Evolutionary conservation across 2,329 filamentous ascomycete species (phyloP).

Genomic region (Zymoseptoria passerinii): DNA sequence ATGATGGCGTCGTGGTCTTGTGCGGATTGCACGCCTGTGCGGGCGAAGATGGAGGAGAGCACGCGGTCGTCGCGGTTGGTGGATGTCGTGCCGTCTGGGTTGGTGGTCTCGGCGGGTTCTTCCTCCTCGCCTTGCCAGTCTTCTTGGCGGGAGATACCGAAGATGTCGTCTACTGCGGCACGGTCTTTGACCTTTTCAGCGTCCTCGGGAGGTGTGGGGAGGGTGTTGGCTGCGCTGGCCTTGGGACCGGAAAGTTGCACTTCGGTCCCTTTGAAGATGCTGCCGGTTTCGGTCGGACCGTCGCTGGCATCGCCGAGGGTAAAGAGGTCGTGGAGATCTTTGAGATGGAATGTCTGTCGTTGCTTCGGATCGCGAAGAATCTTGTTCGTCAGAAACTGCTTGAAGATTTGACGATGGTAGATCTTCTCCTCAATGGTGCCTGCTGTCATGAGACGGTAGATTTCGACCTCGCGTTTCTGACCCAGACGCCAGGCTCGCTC

Average conservation of each 20-base stretch:
- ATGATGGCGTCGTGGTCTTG: conserved; percentile 91
- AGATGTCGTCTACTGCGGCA: conserved; percentile 26
- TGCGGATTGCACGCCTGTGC: conserved; percentile 78
- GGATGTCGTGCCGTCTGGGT: conserved; percentile 12
- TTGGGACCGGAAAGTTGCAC: conserved; percentile 49
- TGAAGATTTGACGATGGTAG: conserved; percentile 96
- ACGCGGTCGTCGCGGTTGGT: conserved; percentile 58
- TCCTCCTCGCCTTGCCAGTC: conserved; percentile 31
- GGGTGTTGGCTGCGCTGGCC: conserved; percentile 23
- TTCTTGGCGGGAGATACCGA: conserved; percentile 38
- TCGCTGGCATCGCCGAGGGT: conserved; percentile 59
- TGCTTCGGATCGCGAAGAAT: conserved; percentile 92
- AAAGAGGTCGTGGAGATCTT: conserved; percentile 87
- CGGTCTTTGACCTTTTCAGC: conserved; percentile 8
- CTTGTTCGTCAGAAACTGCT: conserved; percentile 95
- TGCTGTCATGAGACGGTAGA: conserved; percentile 95
- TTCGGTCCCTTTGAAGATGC: conserved; percentile 80
- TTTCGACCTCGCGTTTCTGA: conserved; percentile 89
- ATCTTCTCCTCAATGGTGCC: conserved; percentile 99
- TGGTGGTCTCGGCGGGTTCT: conserved; percentile 13
- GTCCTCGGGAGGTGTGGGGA: conserved; percentile 25
- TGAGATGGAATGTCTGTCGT: conserved; percentile 79
- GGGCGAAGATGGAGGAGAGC: conserved; percentile 81
- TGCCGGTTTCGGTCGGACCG: conserved; percentile 71
- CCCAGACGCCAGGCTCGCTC: conserved; percentile 93